Conservation (phyloP, 495 filamentous ascomycete species). For the Thermochaetoides thermophila region DNA sequence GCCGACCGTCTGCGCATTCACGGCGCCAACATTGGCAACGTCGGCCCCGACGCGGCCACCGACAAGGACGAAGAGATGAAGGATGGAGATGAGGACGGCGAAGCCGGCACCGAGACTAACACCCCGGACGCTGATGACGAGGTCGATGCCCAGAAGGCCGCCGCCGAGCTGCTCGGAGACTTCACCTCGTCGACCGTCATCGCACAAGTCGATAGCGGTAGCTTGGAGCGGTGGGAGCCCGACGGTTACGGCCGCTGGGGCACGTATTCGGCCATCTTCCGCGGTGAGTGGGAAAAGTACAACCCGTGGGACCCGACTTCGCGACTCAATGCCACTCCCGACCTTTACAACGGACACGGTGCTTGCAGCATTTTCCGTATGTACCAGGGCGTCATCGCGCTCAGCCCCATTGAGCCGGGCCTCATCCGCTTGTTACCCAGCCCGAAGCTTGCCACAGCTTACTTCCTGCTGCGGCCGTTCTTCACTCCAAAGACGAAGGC, state of each 20-base stretch:
- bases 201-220: constrained; percentile 76
- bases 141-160: constrained; percentile 11
- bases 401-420: constrained; percentile 65
- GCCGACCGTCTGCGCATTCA: constrained; percentile 74
- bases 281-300: constrained; percentile 73
- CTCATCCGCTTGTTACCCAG: constrained; percentile 76
- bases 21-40: constrained; percentile 25
- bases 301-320: constrained; percentile 73
- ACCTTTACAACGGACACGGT: constrained; percentile 77
- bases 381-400: constrained; percentile 78
- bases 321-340: constrained; percentile 54
- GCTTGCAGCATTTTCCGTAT: constrained; percentile 79
- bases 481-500: constrained; percentile 44
- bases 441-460: constrained; percentile 67
- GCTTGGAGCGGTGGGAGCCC: constrained; percentile 80
- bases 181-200: constrained; percentile 32
- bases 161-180: constrained; percentile 29
- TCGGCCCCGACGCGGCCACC: constrained; percentile 14
- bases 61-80: constrained; percentile 15
- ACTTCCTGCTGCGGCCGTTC: constrained; percentile 79
- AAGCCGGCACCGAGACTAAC: too few species aligned
- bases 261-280: constrained; percentile 62
- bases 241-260: constrained; percentile 57
- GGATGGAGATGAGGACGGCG: constrained; percentile 10
- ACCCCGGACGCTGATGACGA: too few species aligned